Conservation (phyloP, 805 yeast genomes). For the Saccharomycopsis oosterbeekiorum region DNA sequence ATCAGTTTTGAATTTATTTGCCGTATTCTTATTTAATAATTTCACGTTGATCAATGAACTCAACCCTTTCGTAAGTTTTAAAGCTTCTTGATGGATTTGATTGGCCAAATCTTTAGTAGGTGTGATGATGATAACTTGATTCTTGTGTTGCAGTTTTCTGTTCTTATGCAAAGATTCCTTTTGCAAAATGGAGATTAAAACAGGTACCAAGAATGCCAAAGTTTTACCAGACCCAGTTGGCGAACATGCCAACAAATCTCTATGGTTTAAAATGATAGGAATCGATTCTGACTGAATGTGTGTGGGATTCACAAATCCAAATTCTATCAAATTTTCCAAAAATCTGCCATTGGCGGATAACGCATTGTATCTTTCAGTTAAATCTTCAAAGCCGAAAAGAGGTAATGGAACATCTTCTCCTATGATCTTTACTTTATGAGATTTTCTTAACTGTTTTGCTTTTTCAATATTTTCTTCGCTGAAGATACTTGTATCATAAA, state of each 20-base stretch:
- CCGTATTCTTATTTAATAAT: slow-evolving; percentile 60
- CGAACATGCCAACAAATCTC: slow-evolving; percentile 88
- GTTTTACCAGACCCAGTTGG: slow-evolving; percentile 99
- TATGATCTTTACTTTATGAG: slow-evolving; percentile 50
- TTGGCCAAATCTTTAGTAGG: slow-evolving; percentile 93
- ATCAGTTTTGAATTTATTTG: slow-evolving; percentile 54
- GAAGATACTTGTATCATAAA: background rate
- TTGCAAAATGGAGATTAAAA: slow-evolving; percentile 39
- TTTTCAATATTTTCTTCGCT: slow-evolving; percentile 38
- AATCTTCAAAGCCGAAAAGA: slow-evolving; percentile 79
- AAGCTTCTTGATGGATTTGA: slow-evolving; percentile 69
- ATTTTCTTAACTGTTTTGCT: slow-evolving; percentile 50
- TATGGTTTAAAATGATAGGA: slow-evolving; percentile 56
- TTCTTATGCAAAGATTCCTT: slow-evolving; percentile 19
- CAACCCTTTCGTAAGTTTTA: slow-evolving; percentile 44
- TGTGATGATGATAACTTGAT: slow-evolving; percentile 55
- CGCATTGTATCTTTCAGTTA: slow-evolving; percentile 50
- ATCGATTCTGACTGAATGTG: slow-evolving; percentile 88
- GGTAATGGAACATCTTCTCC: slow-evolving; percentile 90
- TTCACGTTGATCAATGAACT: slow-evolving; percentile 45
- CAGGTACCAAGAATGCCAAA: slow-evolving; percentile 76
- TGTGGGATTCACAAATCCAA: slow-evolving; percentile 78
- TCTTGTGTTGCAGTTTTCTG: slow-evolving; percentile 1
- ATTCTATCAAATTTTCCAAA: slow-evolving; percentile 51
- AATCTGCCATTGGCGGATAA: slow-evolving; percentile 44